Conservation (phyloP, 1,284 basidiomycete genomes). For the Bjerkandera adusta region DNA sequence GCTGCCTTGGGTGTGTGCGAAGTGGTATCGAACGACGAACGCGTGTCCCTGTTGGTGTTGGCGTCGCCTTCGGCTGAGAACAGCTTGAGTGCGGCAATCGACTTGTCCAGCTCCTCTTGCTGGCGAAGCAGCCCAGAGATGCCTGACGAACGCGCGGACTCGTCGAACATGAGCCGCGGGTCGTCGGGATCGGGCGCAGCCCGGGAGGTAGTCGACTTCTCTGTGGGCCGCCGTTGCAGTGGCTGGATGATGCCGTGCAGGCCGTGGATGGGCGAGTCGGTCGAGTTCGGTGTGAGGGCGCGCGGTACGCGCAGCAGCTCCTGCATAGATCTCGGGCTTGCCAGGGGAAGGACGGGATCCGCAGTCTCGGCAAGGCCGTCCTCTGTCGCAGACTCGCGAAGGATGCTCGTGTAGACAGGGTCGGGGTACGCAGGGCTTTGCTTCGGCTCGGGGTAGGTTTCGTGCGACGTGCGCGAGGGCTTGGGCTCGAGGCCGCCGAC, state of each 20-base stretch:
- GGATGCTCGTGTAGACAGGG: slow-evolving; percentile 24
- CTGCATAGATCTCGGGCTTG: neutral
- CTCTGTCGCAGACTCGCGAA: slow-evolving; percentile 9
- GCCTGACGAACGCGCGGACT: slow-evolving; percentile 30
- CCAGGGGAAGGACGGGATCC: slow-evolving; percentile 1
- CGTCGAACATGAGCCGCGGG: slow-evolving; percentile 11
- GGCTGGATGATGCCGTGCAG: slow-evolving; percentile 38
- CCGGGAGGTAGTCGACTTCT: too few relatives aligned
- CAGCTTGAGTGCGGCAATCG: slow-evolving; percentile 54
- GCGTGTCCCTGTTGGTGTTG: slow-evolving; percentile 17
- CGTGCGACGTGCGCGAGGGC: slow-evolving; percentile 6
- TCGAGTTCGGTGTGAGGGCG: too few relatives aligned
- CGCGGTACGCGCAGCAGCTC: slow-evolving; percentile 9
- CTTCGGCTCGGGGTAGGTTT: slow-evolving; percentile 16
- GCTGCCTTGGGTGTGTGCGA: slow-evolving; percentile 34
- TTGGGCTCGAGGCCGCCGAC: slow-evolving; percentile 10
- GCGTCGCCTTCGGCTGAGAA: slow-evolving; percentile 34
- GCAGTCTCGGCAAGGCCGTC: slow-evolving; percentile 1
- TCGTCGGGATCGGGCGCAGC: slow-evolving; percentile 9
- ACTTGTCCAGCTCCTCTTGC: slow-evolving; percentile 63
- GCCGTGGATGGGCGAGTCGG: slow-evolving; percentile 48
- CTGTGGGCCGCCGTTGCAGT: slow-evolving; percentile 5
- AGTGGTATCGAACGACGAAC: slow-evolving; percentile 33
- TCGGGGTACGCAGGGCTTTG: slow-evolving; percentile 27
- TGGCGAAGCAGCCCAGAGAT: slow-evolving; percentile 55